Conservation (phyloP, 176 grass and related monocot species). For the Phyllostachys edulis region DNA sequence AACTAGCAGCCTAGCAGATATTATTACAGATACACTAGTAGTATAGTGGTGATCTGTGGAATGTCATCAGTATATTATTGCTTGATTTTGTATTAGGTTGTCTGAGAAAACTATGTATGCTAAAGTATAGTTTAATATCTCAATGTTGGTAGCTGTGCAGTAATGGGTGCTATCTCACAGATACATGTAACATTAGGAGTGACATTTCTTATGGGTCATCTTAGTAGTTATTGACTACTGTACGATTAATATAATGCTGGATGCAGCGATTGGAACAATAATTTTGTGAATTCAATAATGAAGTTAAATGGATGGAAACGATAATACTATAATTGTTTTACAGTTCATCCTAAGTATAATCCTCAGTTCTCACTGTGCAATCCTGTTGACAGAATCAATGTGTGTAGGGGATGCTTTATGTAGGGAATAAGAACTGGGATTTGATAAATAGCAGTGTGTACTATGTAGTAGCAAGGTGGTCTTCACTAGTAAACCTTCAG, state of each 20-base stretch:
- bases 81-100: conserved; percentile 30
- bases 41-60: conserved; percentile 11
- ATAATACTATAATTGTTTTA: neutral
- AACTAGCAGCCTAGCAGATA: conserved; percentile 2
- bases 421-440: neutral
- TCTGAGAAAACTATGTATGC: conserved; percentile 13
- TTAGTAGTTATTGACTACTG: neutral
- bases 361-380: neutral
- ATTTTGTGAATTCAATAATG: conserved; percentile 1
- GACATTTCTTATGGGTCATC: conserved; percentile 18
- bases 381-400: conserved; percentile 6
- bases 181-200: neutral
- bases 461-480: no score
- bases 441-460: neutral
- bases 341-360: neutral
- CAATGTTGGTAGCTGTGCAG: neutral
- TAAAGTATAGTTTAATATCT: neutral
- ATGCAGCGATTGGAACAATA: neutral
- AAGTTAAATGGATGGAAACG: conserved; percentile 5
- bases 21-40: neutral
- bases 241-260: conserved; percentile 8
- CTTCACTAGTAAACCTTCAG: conserved; percentile 2
- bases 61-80: neutral
- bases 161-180: neutral
- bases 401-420: neutral